A percentile compares a stretch with the other conserved stretches of the same genome.
Conservation (phyloP, 2,329 filamentous ascomycete genomes). For the Fusarium protoensiforme region DNA sequence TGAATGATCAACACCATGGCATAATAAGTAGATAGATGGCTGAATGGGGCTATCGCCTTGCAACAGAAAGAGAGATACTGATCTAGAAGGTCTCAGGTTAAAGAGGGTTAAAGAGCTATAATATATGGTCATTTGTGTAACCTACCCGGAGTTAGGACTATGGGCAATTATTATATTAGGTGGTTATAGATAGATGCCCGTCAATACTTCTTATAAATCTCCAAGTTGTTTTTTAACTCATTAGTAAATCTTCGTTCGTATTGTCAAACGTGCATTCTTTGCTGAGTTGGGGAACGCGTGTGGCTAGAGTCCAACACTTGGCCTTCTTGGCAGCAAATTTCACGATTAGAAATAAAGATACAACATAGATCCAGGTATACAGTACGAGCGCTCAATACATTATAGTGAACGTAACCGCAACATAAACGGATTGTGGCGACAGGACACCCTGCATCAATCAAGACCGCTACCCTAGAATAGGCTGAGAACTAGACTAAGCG, state of each 20-base stretch:
- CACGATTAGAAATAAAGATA: too few species aligned
- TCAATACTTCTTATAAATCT: too few species aligned
- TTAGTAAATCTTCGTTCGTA: too few species aligned
- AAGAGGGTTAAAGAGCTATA: neutral
- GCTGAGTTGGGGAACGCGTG: too few species aligned
- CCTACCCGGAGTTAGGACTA: neutral
- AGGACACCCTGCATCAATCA: neutral
- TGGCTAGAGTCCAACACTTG: too few species aligned
- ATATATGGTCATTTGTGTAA: neutral
- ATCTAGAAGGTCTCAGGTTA: neutral
- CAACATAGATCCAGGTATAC: neutral
- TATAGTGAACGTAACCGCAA: neutral
- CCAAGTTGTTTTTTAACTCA: too few species aligned
- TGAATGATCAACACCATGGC: rapidly evolving
- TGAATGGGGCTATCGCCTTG: too few species aligned
- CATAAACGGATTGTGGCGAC: neutral
- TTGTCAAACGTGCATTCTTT: too few species aligned
- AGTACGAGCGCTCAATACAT: neutral
- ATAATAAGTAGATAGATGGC: rapidly evolving
- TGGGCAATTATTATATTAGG: too few species aligned
- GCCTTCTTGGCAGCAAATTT: too few species aligned
- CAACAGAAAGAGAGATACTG: neutral
- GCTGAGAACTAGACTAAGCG: neutral
- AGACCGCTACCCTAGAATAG: neutral
- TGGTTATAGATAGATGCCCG: too few species aligned